phyloP scores from a whole-genome alignment of 176 grass and related monocot genomes.

The Ananas comosus region DNA sequence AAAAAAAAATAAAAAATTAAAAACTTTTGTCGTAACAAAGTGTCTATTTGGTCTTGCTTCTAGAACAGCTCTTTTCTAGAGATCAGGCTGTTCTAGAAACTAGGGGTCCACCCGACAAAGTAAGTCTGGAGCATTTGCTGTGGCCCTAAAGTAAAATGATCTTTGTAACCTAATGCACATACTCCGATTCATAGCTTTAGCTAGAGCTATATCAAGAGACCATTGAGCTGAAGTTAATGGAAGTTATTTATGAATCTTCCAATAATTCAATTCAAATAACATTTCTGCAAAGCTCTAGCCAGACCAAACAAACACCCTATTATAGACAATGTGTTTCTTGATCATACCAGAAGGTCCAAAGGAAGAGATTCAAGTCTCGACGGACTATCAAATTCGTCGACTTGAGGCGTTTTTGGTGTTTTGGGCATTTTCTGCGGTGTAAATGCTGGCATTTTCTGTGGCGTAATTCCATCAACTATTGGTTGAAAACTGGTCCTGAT shows the following conservation, averaged over 20 bases:
- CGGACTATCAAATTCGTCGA: conserved; percentile 32
- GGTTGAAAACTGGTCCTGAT: background rate
- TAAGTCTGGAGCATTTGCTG: too few species aligned
- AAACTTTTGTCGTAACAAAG: conserved; percentile 3
- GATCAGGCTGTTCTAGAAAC: too few species aligned
- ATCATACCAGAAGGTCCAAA: conserved; percentile 67
- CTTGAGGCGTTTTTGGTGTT: conserved; percentile 49
- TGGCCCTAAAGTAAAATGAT: too few species aligned
- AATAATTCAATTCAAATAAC: too few species aligned
- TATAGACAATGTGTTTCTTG: background rate
- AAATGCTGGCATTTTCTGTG: conserved; percentile 3
- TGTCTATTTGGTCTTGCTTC: too few species aligned
- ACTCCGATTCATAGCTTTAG: too few species aligned
- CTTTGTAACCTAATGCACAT: too few species aligned
- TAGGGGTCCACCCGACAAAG: too few species aligned
- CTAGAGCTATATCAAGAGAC: too few species aligned
- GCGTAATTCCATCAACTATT: background rate
- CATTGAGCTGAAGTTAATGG: background rate
- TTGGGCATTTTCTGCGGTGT: conserved; percentile 34
- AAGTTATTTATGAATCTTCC: background rate
- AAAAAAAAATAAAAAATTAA: conserved; percentile 4
- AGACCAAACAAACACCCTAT: too few species aligned
- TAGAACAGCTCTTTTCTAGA: too few species aligned
- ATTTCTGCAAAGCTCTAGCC: too few species aligned
- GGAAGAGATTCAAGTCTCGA: conserved; percentile 87